Conservation (phyloP, 2,329 filamentous ascomycete species). For the Diaporthe ampelina region DNA sequence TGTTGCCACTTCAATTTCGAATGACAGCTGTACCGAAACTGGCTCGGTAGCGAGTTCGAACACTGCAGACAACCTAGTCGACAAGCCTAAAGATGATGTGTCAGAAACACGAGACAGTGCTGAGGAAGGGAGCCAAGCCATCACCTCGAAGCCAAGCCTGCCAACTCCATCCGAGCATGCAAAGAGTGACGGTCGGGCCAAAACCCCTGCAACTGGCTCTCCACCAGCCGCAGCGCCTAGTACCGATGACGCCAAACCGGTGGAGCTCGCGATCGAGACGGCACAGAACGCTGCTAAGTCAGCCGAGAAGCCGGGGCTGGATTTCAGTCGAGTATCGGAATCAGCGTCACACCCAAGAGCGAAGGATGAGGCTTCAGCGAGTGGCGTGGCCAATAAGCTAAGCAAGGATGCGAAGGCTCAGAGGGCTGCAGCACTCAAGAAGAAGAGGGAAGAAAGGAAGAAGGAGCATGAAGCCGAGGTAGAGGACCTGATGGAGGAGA, state of each 20-base stretch:
- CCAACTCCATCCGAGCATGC: not conserved
- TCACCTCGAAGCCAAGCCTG: constrained; percentile 5
- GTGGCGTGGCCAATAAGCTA: constrained; percentile 1
- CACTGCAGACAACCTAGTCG: not conserved
- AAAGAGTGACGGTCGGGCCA: not conserved
- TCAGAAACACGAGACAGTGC: not conserved
- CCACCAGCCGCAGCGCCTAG: not conserved
- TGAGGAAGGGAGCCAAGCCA: not conserved
- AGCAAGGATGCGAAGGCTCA: constrained; percentile 29
- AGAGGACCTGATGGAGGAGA: constrained; percentile 21
- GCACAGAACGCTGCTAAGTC: not conserved
- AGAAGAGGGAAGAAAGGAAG: constrained; percentile 18
- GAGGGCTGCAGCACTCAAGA: constrained; percentile 15
- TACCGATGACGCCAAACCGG: not conserved
- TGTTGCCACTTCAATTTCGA: not conserved
- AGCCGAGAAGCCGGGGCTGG: not conserved
- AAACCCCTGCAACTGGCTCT: not conserved
- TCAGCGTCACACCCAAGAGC: constrained; percentile 6
- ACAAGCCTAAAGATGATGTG: not conserved
- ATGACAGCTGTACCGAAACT: not conserved
- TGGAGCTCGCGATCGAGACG: not conserved
- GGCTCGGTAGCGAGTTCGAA: not conserved
- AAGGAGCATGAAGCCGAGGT: constrained; percentile 22
- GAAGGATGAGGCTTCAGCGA: not conserved
- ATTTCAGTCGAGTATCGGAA: constrained; percentile 25